Conservation (phyloP, 1,284 basidiomycete genomes). For the Moesziomyces sp. region DNA sequence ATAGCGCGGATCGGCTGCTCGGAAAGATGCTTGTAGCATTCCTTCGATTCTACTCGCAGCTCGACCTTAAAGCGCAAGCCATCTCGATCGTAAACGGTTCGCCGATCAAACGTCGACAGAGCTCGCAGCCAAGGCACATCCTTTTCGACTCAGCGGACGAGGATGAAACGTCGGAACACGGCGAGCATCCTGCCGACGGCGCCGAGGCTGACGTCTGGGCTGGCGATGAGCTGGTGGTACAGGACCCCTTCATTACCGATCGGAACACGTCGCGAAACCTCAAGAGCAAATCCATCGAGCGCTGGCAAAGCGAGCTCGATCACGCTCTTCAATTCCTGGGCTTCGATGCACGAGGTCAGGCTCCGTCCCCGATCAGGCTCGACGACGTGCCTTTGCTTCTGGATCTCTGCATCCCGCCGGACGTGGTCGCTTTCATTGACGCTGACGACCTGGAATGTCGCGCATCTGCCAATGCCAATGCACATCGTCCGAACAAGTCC, state of each 20-base stretch:
- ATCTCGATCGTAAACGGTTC: conserved; percentile 36
- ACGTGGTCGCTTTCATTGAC: conserved; percentile 5
- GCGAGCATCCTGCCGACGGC: neutral
- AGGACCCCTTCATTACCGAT: conserved; percentile 68
- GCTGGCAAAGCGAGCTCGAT: conserved; percentile 28
- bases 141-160: conserved; percentile 24
- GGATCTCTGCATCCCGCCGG: conserved; percentile 24
- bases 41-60: conserved; percentile 23
- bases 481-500: neutral
- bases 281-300: conserved; percentile 16
- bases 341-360: neutral
- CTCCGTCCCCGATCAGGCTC: neutral
- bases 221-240: conserved; percentile 61
- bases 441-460: neutral
- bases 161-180: neutral
- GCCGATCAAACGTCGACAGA: conserved; percentile 12
- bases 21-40: conserved; percentile 33
- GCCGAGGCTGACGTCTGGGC: conserved; percentile 61
- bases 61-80: conserved; percentile 17
- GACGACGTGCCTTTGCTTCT: conserved; percentile 22
- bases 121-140: conserved; percentile 9
- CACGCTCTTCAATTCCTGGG: conserved; percentile 16
- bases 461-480: neutral
- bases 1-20: conserved; percentile 26
- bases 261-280: conserved; percentile 67